Base-by-base conservation (phyloP, 768 basidiomycete genomes). In the Auriscalpium vulgare region DNA sequence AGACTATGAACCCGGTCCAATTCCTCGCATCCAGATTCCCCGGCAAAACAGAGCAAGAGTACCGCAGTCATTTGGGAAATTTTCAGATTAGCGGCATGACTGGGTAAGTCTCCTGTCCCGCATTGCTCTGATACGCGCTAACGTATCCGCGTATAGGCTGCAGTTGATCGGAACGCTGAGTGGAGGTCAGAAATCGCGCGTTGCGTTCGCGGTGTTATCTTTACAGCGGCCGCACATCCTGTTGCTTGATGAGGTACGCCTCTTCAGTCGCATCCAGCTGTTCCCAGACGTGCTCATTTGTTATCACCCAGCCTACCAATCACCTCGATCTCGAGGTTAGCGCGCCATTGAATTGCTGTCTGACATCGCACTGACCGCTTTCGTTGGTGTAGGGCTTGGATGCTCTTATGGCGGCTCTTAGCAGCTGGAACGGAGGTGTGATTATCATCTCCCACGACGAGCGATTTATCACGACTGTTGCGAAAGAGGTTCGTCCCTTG, bases 1-100 rank as follows among this genome's bases (percentile, higher is more conserved):
- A 92, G 1, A 77, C 78, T 4, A 80, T 97, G 82, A 86, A 84
- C n/a, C 91, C 95, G 0, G 97, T 98, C 10, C 88, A 91, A 64
- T 97, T 97, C 75, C 75, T 99, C 35, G 91, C 92, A 13, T 83
- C 85, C 21, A 90, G 82, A 65, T 97, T 89, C 76, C 97, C 97
- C 1, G 95, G 97, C 0, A 88, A 87, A 71, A 91, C 81, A 7
- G 97, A 98, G 71, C 95, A 97, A 69, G 97, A 97, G 68, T 98
- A 98, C 69, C 81, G 97, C 59, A 70, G 73, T n/a, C 97, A 98
- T 72, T 78, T 99, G 11, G 97, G 95, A 7, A 93, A 95, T 56
- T 97, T 98, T 75, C 95, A 97, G 64, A 95, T 97, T 64, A 97
- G 91, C 58, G 93, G 94, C 45, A 86, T 95, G 83, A 95, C 94